phyloP scores from a whole-genome alignment of 2,329 filamentous ascomycete species.

The Venturia nashicola region DNA sequence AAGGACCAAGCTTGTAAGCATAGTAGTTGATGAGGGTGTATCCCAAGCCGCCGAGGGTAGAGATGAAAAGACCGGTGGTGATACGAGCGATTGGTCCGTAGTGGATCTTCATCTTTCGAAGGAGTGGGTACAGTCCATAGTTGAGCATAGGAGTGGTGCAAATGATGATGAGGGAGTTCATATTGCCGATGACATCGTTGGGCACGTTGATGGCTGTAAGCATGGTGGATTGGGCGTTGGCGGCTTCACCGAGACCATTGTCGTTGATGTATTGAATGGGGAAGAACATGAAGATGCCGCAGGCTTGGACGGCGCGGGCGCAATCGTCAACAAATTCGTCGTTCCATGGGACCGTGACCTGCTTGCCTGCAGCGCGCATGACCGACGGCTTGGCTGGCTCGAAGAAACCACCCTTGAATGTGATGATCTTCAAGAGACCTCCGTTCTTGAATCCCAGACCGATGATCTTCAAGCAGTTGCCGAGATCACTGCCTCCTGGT shows the following conservation, averaged over 20 bases:
- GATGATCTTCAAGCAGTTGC: slow-evolving; percentile 31
- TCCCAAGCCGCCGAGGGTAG: slow-evolving; percentile 25
- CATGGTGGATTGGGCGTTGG: not conserved
- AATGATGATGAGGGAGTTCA: slow-evolving; percentile 40
- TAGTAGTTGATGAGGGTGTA: slow-evolving; percentile 7
- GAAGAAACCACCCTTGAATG: slow-evolving; percentile 11
- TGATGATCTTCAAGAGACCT: slow-evolving; percentile 13
- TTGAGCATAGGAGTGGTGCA: slow-evolving; percentile 34
- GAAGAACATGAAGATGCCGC: slow-evolving; percentile 25
- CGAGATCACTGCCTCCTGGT: slow-evolving; percentile 34
- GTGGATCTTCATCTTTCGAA: slow-evolving; percentile 30
- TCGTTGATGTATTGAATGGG: slow-evolving; percentile 14
- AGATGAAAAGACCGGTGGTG: slow-evolving; percentile 39
- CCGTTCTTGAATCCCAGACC: slow-evolving; percentile 29
- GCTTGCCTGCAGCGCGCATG: slow-evolving; percentile 5
- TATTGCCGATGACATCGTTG: slow-evolving; percentile 39
- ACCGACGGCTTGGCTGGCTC: slow-evolving; percentile 22
- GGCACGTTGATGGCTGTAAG: slow-evolving; percentile 30
- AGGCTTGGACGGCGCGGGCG: slow-evolving; percentile 21
- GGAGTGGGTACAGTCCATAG: slow-evolving; percentile 35
- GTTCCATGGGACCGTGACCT: slow-evolving; percentile 16
- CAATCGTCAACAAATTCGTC: slow-evolving; percentile 26
- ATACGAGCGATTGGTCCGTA: slow-evolving; percentile 39
- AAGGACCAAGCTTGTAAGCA: slow-evolving; percentile 1
- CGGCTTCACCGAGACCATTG: not conserved